A percentile compares a stretch with the other conserved stretches of the same genome.
phyloP scores from a whole-genome alignment of 495 filamentous ascomycete genomes.

The Xylaria longipes region DNA sequence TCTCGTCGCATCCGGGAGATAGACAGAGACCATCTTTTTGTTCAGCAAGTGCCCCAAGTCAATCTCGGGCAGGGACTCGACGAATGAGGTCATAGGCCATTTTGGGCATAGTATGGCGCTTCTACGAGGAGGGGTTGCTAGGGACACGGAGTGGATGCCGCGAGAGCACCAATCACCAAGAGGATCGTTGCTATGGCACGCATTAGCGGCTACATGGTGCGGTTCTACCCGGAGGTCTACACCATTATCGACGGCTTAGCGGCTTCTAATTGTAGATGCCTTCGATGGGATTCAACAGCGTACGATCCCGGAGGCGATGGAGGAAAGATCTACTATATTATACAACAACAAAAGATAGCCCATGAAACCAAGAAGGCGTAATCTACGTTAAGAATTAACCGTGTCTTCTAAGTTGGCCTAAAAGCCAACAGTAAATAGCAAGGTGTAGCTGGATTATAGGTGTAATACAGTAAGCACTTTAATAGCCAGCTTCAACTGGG shows the following conservation, averaged over 20 bases:
- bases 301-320: neutral
- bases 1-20: neutral
- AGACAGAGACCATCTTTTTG: neutral
- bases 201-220: neutral
- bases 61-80: neutral
- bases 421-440: too few species aligned
- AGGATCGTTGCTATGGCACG: slow-evolving; percentile 10
- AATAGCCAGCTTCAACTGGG: too few species aligned
- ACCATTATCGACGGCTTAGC: too few species aligned
- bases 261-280: neutral
- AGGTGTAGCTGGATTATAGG: too few species aligned
- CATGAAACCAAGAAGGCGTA: too few species aligned
- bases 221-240: neutral
- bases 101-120: neutral
- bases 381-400: too few species aligned
- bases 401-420: too few species aligned
- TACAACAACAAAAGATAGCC: neutral
- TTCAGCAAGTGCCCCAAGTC: neutral
- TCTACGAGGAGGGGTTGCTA: slow-evolving; percentile 13
- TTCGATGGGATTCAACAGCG: neutral
- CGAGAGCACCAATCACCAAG: neutral
- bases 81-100: slow-evolving; percentile 17
- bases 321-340: neutral
- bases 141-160: neutral
- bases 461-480: too few species aligned